A percentile compares a stretch with the other conserved stretches of the same genome.
Conservation (phyloP, 495 filamentous ascomycete genomes). For the Penicillium dipodomyicola region DNA sequence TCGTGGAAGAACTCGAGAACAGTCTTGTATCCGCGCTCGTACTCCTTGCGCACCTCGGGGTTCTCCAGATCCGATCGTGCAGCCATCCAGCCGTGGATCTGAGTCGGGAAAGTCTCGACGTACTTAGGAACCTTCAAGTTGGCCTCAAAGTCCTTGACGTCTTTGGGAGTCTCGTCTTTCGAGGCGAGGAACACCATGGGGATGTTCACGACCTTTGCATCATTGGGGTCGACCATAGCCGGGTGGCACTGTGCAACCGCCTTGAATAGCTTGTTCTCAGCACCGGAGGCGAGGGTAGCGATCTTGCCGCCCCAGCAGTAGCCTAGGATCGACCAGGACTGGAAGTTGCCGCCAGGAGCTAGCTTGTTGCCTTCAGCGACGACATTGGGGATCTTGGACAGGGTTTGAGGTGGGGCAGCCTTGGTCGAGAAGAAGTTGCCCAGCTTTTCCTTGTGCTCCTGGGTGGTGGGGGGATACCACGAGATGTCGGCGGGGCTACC, state of each 20-base stretch:
- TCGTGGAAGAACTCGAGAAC: conserved; percentile 72
- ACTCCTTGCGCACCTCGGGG: conserved; percentile 66
- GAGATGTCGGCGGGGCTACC: conserved; percentile 45
- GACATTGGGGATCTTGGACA: conserved; percentile 60
- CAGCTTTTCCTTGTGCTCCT: conserved; percentile 75
- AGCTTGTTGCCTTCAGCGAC: conserved; percentile 55
- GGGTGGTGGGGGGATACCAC: conserved; percentile 72
- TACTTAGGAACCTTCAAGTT: conserved; percentile 65
- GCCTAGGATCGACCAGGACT: conserved; percentile 83
- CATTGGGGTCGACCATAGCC: conserved; percentile 80
- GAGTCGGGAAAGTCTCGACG: conserved; percentile 75
- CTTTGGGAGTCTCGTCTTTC: conserved; percentile 61
- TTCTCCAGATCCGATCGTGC: conserved; percentile 69
- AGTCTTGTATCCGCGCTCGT: conserved; percentile 73
- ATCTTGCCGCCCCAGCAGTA: conserved; percentile 96
- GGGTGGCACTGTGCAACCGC: conserved; percentile 74
- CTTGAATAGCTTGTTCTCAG: conserved; percentile 62
- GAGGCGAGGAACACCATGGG: conserved; percentile 66
- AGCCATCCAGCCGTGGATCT: conserved; percentile 93
- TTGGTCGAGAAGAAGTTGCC: conserved; percentile 72
- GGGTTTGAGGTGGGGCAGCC: conserved; percentile 61
- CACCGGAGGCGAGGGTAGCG: conserved; percentile 55
- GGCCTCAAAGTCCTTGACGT: conserved; percentile 68
- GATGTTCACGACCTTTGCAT: conserved; percentile 61
- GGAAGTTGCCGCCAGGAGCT: conserved; percentile 44